Conservation (phyloP, 768 basidiomycete species). For the Boletus pseudo-olivaceus region DNA sequence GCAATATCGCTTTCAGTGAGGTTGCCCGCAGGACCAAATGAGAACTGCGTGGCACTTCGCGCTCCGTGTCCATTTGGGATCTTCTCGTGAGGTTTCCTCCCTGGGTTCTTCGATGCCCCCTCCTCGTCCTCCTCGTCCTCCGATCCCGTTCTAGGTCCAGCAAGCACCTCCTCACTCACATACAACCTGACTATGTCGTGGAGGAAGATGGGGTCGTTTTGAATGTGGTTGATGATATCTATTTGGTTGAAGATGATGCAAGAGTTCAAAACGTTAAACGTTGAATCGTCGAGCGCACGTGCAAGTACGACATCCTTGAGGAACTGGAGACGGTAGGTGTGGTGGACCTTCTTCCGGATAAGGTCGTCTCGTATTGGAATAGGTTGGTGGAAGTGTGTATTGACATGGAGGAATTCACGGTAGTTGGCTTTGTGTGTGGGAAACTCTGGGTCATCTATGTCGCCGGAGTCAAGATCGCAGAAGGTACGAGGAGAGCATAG, state of each 20-base stretch:
- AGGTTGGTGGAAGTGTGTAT: constrained; percentile 85
- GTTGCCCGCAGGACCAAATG: constrained; percentile 55
- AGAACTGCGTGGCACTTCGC: constrained; percentile 35
- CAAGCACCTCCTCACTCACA: constrained; percentile 65
- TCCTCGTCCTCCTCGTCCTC: constrained; percentile 29
- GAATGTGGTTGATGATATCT: constrained; percentile 91
- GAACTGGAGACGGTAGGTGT: constrained; percentile 95
- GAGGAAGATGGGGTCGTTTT: constrained; percentile 72
- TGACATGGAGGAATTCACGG: constrained; percentile 84
- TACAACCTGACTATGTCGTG: constrained; percentile 74
- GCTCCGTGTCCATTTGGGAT: constrained; percentile 28
- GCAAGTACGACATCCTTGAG: constrained; percentile 98
- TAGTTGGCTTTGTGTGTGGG: constrained; percentile 96
- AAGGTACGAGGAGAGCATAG: constrained; percentile 11
- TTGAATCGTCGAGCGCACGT: constrained; percentile 90
- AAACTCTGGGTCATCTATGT: constrained; percentile 91
- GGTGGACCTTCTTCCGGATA: constrained; percentile 88
- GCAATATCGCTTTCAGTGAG: constrained; percentile 52
- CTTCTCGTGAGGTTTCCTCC: constrained; percentile 41
- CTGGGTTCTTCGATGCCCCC: constrained; percentile 28
- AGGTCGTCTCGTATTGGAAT: constrained; percentile 72
- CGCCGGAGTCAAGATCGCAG: constrained; percentile 13
- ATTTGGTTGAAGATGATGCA: constrained; percentile 99
- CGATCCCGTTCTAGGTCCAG: constrained; percentile 33
- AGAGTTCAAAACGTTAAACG: constrained; percentile 94